phyloP scores from a whole-genome alignment of 192 early-diverging fungal species.

The Rhizoclosmatium globosum region DNA sequence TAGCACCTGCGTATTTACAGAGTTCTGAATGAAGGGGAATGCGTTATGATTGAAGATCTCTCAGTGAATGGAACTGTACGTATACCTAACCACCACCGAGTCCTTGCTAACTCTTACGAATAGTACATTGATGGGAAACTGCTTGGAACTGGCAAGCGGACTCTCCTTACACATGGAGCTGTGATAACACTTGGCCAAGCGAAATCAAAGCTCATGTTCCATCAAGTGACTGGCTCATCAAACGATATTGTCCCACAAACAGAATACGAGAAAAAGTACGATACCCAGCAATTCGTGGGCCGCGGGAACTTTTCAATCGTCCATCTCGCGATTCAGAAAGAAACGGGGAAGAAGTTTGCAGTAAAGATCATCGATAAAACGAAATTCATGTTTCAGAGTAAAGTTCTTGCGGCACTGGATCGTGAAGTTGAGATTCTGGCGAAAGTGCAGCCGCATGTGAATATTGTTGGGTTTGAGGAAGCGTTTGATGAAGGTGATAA shows the following conservation, averaged over 20 bases:
- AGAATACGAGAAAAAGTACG: slow-evolving; percentile 17
- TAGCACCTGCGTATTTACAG: slow-evolving; percentile 24
- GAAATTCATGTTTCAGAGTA: slow-evolving; percentile 34
- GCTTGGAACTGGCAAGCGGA: slow-evolving; percentile 30
- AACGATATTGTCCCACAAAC: not conserved
- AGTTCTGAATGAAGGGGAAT: slow-evolving; percentile 5
- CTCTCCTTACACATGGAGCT: slow-evolving; percentile 32
- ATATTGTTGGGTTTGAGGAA: slow-evolving; percentile 46
- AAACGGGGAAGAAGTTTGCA: slow-evolving; percentile 38
- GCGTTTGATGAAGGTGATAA: slow-evolving; percentile 29
- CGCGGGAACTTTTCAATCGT: slow-evolving; percentile 48
- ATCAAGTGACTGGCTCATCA: not conserved
- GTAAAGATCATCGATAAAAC: slow-evolving; percentile 49
- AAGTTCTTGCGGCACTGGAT: slow-evolving; percentile 34
- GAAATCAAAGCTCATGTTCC: slow-evolving; percentile 25
- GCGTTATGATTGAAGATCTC: slow-evolving; percentile 34
- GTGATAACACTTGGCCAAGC: slow-evolving; percentile 23
- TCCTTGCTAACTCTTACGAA: not conserved
- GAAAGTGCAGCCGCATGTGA: slow-evolving; percentile 23
- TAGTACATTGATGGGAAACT: slow-evolving; percentile 33
- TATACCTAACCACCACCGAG: not conserved
- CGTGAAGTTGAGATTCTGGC: slow-evolving; percentile 42
- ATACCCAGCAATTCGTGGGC: slow-evolving; percentile 18
- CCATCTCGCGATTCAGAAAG: slow-evolving; percentile 38
- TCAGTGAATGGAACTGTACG: slow-evolving; percentile 17